Evolutionary conservation across 495 filamentous ascomycete species (phyloP).

Genomic region (Penicillium alfredii): DNA sequence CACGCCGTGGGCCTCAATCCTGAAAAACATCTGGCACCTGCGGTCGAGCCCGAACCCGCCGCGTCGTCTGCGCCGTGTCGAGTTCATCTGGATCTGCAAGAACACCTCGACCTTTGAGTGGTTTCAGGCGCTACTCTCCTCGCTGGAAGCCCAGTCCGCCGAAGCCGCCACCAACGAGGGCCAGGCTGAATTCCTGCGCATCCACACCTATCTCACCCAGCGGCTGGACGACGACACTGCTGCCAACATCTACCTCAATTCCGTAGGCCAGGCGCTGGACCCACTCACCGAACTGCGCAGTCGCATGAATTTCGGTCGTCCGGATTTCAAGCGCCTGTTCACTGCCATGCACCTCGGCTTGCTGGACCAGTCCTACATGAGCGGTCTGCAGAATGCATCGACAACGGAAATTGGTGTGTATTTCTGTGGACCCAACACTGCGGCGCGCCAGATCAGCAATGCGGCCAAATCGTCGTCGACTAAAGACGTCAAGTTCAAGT

Average conservation of each 20-base stretch:
- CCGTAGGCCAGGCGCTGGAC: slow-evolving; percentile 78
- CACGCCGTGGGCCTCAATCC: slow-evolving; percentile 93
- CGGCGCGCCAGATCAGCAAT: slow-evolving; percentile 77
- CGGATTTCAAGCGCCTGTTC: slow-evolving; percentile 82
- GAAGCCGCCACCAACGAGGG: slow-evolving; percentile 59
- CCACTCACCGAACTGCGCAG: slow-evolving; percentile 86
- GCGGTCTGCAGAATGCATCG: slow-evolving; percentile 62
- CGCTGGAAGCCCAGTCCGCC: slow-evolving; percentile 80
- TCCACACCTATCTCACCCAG: slow-evolving; percentile 97
- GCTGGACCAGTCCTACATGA: slow-evolving; percentile 74
- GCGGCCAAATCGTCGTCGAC: slow-evolving; percentile 66
- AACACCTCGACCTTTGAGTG: slow-evolving; percentile 96
- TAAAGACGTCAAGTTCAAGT: slow-evolving; percentile 83
- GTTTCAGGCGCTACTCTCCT: slow-evolving; percentile 92
- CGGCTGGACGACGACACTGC: slow-evolving; percentile 84
- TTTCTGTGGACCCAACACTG: slow-evolving; percentile 84
- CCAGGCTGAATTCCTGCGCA: slow-evolving; percentile 84
- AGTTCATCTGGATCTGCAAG: slow-evolving; percentile 99
- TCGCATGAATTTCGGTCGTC: slow-evolving; percentile 91
- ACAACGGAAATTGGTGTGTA: slow-evolving; percentile 92
- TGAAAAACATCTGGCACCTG: slow-evolving; percentile 98
- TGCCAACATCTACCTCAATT: slow-evolving; percentile 95
- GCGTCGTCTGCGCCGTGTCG: slow-evolving; percentile 81
- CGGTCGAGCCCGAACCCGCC: slow-evolving; percentile 81
- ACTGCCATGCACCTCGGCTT: slow-evolving; percentile 83